Evolutionary conservation across 1,284 basidiomycete genomes (phyloP).

Genomic region (Tilletia setariae): DNA sequence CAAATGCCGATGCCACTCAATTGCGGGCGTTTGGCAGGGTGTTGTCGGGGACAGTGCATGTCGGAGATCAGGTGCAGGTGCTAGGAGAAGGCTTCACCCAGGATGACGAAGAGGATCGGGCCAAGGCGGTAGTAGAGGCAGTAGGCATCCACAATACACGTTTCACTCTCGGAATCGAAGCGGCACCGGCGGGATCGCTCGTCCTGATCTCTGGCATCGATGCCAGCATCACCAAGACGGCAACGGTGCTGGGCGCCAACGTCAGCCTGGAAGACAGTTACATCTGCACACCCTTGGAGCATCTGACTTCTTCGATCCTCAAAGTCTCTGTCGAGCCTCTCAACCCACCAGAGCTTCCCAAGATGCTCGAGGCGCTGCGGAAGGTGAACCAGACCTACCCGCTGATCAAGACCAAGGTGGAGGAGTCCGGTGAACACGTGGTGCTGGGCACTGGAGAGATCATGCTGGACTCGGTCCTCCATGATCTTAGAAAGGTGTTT

Average conservation of each 20-base stretch:
- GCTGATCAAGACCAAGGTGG: conserved; percentile 87
- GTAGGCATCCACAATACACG: conserved; percentile 87
- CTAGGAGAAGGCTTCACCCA: conserved; percentile 93
- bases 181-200: conserved; percentile 85
- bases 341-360: conserved; percentile 92
- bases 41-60: conserved; percentile 80
- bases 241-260: conserved; percentile 64
- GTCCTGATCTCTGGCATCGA: conserved; percentile 90
- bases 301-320: conserved; percentile 94
- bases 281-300: conserved; percentile 91
- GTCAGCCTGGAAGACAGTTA: conserved; percentile 65
- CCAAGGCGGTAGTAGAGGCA: conserved; percentile 76
- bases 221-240: conserved; percentile 88
- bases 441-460: conserved; percentile 94
- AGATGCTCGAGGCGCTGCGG: conserved; percentile 94
- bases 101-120: conserved; percentile 98
- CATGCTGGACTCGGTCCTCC: conserved; percentile 94
- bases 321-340: conserved; percentile 99
- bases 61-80: conserved; percentile 85
- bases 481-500: conserved; percentile 87
- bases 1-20: conserved; percentile 88
- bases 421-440: conserved; percentile 97
- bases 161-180: conserved; percentile 85
- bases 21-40: conserved; percentile 95
- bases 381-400: conserved; percentile 98